Percentiles rank a stretch among this genome's conserved stretches.
These are phyloP conservation scores for Pichiaceae sp. DNA, from an alignment of 1,139 yeast genomes.

Conservation along the genomic window DNA sequence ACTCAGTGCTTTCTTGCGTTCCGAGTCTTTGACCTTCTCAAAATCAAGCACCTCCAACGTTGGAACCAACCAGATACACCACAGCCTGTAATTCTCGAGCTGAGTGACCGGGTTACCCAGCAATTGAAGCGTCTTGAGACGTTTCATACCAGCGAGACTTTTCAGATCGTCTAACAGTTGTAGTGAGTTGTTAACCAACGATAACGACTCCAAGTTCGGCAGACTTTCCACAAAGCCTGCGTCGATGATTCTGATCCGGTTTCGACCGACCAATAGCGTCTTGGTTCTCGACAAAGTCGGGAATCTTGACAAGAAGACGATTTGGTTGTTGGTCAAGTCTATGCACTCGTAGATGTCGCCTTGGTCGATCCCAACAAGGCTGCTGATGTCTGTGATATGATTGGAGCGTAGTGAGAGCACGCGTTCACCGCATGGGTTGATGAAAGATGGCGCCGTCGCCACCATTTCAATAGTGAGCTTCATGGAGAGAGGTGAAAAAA, in stretches of 20 bases:
- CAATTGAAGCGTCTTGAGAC: slow-evolving; percentile 33
- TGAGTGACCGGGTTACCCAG: slow-evolving; percentile 54
- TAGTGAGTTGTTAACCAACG: slow-evolving; percentile 46
- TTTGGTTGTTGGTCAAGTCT: slow-evolving; percentile 62
- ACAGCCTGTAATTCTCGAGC: slow-evolving; percentile 48
- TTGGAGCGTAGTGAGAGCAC: slow-evolving; percentile 33
- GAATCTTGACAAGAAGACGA: slow-evolving; percentile 43
- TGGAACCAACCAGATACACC: slow-evolving; percentile 59
- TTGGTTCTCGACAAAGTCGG: slow-evolving; percentile 39
- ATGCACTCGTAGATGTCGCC: slow-evolving; percentile 41
- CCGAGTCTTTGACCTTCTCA: slow-evolving; percentile 47
- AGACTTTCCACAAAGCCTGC: slow-evolving; percentile 25
- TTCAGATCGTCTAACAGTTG: slow-evolving; percentile 31
- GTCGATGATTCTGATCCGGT: slow-evolving; percentile 39
- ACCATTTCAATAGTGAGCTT: slow-evolving; percentile 44
- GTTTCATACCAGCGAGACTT: slow-evolving; percentile 31
- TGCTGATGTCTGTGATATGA: slow-evolving; percentile 32
- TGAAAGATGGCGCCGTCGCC: slow-evolving; percentile 40
- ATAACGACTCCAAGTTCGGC: slow-evolving; percentile 40
- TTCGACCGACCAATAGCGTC: slow-evolving; percentile 49
- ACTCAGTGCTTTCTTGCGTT: slow-evolving; percentile 34
- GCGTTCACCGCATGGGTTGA: slow-evolving; percentile 37
- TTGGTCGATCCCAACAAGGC: slow-evolving; percentile 18
- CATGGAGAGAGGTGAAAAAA: slow-evolving; percentile 26
- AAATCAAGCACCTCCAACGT: slow-evolving; percentile 58